Conservation (phyloP, 495 filamentous ascomycete genomes). For the Hypoxylon trugodes region DNA sequence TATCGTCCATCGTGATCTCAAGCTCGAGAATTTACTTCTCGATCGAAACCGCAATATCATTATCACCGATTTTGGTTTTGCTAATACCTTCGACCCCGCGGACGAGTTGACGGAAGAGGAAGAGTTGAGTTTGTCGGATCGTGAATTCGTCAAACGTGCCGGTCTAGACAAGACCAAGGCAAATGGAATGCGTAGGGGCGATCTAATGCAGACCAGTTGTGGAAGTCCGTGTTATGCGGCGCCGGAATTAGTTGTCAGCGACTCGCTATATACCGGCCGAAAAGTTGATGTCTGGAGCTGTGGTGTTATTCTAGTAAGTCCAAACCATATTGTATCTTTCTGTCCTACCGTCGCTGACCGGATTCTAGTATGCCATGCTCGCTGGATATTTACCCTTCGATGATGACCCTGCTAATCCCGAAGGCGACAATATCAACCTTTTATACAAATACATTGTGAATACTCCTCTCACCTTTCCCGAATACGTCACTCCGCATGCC, state of each 20-base stretch:
- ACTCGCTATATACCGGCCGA: constrained; percentile 94
- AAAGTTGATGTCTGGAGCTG: constrained; percentile 99
- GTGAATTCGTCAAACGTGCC: constrained; percentile 82
- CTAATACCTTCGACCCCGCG: constrained; percentile 90
- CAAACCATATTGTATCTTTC: neutral
- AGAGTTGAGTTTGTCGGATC: constrained; percentile 84
- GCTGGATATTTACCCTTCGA: constrained; percentile 99
- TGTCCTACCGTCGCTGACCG: constrained; percentile 32
- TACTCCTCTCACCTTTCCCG: constrained; percentile 95
- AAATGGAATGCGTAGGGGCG: constrained; percentile 70
- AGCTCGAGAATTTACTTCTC: constrained; percentile 94
- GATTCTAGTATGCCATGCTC: constrained; percentile 91
- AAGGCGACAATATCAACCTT: constrained; percentile 98
- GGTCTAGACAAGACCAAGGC: constrained; percentile 71
- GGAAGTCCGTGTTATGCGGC: constrained; percentile 95
- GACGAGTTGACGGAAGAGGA: constrained; percentile 92
- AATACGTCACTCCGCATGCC: constrained; percentile 98
- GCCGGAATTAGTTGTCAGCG: constrained; percentile 96
- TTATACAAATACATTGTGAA: constrained; percentile 99
- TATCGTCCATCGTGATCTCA: constrained; percentile 97
- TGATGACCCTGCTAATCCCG: constrained; percentile 97
- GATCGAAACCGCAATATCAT: constrained; percentile 99
- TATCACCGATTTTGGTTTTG: constrained; percentile 99
- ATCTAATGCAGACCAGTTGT: constrained; percentile 83
- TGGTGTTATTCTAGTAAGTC: constrained; percentile 94